Base-by-base conservation (phyloP, 306 rosid genomes). In the Dicorynia guianensis region DNA sequence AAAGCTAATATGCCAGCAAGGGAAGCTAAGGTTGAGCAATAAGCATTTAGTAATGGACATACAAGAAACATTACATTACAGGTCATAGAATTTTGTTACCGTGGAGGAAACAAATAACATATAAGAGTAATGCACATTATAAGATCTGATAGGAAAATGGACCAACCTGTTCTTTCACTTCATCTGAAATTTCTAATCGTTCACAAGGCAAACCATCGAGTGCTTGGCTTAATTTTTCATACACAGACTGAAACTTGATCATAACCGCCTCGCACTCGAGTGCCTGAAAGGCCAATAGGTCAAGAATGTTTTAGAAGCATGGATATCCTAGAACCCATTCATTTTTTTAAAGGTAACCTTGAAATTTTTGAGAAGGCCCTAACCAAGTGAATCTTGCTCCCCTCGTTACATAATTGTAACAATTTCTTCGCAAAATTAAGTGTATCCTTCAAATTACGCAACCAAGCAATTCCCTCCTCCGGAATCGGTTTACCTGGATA, bases 191-290 rank as follows among this genome's bases (percentile, higher is more conserved):
- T 60, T 80, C 92, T 75, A 88, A 84, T 70, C 80, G 86, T 52
- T 72, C 75, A 36, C 63, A 67, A 33, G 89, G 92, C 30, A 83
- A 42, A 35, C 74, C 81, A 63, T 78, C 87, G 63, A 85, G 75
- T 14, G 76, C 86, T 34, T 56, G 87, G 77, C 67, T 80, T 25
- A 83, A 67, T 46, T 78, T 83, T 50, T 88, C 92, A 54, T 85
- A 80, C 36, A 85, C 86, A 55, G 35, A 62, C 63, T 63, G 76
- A 76, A 88, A 88, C 56, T 77, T 85, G 15, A 74, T 81, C 85
- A 78, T 88, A 76, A 85, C 77, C 30, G 89, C 85, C 77, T 88
- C 92, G 65, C 79, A 85, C 78, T 88, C 92, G 42, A 85, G 60
- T 12, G 89, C 87, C 92, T 88, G 36, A 69, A 76, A 50, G 3